These are phyloP conservation scores for Prunus mongolica DNA, from an alignment of 306 rosid genomes.

Conservation along the genomic window DNA sequence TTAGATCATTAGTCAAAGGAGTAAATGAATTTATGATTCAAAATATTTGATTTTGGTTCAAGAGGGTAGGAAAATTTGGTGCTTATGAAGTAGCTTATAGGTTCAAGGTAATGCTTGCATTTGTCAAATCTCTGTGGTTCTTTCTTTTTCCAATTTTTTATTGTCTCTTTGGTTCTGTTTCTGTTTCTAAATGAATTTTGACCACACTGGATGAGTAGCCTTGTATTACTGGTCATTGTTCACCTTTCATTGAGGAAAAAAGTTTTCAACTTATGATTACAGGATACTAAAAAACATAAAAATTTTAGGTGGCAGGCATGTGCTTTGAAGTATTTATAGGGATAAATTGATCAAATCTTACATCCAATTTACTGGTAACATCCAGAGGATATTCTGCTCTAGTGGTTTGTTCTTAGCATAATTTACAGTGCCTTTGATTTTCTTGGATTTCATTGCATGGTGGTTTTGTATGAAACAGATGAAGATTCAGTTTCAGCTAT, in stretches of 20 bases:
- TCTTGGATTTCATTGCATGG: background rate
- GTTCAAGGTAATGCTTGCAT: background rate
- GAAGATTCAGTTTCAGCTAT: background rate
- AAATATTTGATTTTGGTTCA: background rate
- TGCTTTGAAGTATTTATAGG: background rate
- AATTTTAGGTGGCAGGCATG: background rate
- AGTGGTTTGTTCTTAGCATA: background rate
- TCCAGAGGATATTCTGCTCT: background rate
- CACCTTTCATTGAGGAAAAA: background rate
- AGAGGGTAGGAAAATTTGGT: background rate
- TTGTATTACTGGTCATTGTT: background rate
- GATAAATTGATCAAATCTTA: background rate
- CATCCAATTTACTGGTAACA: background rate
- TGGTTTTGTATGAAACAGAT: slow-evolving; percentile 9
- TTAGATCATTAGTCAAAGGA: background rate
- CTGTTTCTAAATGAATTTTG: background rate
- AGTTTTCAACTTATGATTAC: background rate
- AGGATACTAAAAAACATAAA: background rate
- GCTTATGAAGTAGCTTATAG: background rate
- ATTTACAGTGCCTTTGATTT: background rate
- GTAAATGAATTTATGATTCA: background rate
- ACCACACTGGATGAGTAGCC: background rate
- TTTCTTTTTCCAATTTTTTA: background rate
- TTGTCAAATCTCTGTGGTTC: background rate
- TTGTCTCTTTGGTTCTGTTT: background rate